Evolutionary conservation across 306 rosid species (phyloP), one percentile per base, ranked within the genome.

Genomic region (Lotus japonicus): DNA sequence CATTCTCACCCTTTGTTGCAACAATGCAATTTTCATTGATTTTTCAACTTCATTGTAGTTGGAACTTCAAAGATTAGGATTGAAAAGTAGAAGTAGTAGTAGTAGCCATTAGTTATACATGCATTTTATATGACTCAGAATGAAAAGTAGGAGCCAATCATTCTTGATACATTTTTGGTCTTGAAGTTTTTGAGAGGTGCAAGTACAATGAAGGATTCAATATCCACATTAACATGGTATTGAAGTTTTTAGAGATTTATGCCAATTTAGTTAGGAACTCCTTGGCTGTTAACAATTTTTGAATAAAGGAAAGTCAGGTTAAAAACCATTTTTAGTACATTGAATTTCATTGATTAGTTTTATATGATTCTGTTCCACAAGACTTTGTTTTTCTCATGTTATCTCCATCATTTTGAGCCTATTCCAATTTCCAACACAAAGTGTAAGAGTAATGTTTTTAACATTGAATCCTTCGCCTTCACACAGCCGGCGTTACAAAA

Each of bases 1-100:
- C 9, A 38, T 1, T 38, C 42, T 38, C 42, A 38, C 42, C 42
- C 42, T 38, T 9, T 38, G 8, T 39, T 91, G 79, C 92, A 88
- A 64, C 82, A 77, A 42, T 91, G 97, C 83, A 91, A 88, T 56
- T 91, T 87, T 45, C 90, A 81, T 77, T 86, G 86, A 85, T 70
- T 68, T 21, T 72, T 44, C 36, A 42, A 39, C 69, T 78, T 56
- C 73, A 66, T 43, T 85, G 63, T 59, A 78, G 73, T 61, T 66
- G 83, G 55, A 81, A 79, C 79, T 82, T 72, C 54, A 81, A 77
- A 80, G 91, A 82, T 77, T 55, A 80, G 78, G 68, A 82, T 71
- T 23, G 82, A 71, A 64, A 81, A 78, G 77, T 77, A 83, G 78
- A 81, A 78, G 77, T 77, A 83, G 78, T 73, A 80, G 83, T 81